phyloP scores from a whole-genome alignment of 2,329 filamentous ascomycete genomes.

The Dendrostoma leiphaemia region DNA sequence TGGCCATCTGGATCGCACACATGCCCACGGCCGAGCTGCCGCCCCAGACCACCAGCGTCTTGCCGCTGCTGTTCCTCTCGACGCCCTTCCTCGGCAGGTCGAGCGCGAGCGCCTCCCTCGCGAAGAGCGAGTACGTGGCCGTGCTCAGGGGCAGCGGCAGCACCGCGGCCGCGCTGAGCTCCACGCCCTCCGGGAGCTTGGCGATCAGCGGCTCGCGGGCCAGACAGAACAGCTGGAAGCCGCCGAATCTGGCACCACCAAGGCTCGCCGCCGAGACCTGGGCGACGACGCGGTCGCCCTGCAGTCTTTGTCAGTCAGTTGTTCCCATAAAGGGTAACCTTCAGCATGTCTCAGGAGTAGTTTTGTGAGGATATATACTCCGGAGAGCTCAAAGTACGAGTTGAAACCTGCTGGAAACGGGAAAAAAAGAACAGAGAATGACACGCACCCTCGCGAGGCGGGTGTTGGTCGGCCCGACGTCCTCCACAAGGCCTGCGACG shows the following conservation, averaged over 20 bases:
- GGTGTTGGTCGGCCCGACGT: slow-evolving; percentile 26
- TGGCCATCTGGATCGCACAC: slow-evolving; percentile 21
- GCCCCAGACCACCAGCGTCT: slow-evolving; percentile 42
- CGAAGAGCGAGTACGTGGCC: slow-evolving; percentile 26
- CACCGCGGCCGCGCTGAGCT: slow-evolving; percentile 24
- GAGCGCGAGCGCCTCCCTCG: slow-evolving; percentile 22
- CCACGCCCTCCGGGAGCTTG: slow-evolving; percentile 25
- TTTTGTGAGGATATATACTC: no score
- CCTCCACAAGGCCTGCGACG: slow-evolving; percentile 32
- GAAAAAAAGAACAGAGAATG: no score
- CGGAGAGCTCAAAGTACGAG: no score
- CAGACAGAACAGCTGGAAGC: slow-evolving; percentile 25
- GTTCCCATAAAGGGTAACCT: no score
- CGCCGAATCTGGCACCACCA: slow-evolving; percentile 16
- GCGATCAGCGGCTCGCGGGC: not conserved
- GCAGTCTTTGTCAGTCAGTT: no score
- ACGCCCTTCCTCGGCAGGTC: slow-evolving; percentile 9
- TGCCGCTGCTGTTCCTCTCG: not conserved
- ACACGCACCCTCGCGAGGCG: slow-evolving; percentile 27
- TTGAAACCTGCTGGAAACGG: no score
- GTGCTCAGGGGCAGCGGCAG: slow-evolving; percentile 28
- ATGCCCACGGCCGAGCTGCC: slow-evolving; percentile 39
- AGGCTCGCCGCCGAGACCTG: not conserved
- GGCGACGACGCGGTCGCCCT: not conserved
- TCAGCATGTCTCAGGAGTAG: no score